These are phyloP conservation scores for Spiraea crenata DNA, from an alignment of 331 rosid species.

Conservation along the genomic window DNA sequence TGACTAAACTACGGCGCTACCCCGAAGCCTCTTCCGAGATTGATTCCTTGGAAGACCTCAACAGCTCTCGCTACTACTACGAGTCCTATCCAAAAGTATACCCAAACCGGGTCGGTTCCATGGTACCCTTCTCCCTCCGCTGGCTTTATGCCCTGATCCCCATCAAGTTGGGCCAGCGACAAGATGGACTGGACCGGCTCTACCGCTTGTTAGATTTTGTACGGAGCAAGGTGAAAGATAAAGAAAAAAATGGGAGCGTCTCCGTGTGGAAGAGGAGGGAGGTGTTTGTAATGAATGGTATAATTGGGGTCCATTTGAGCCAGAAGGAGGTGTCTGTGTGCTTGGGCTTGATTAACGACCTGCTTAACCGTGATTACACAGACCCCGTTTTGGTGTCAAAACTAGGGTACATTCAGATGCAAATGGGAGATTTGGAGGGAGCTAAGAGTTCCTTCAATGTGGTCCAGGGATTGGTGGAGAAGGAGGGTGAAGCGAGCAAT, in stretches of 20 bases:
- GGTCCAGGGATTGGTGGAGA: slow-evolving; percentile 46
- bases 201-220: slow-evolving; percentile 66
- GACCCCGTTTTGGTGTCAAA: slow-evolving; percentile 71
- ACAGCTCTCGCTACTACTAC: slow-evolving; percentile 58
- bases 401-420: slow-evolving; percentile 83
- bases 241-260: slow-evolving; percentile 16
- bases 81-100: slow-evolving; percentile 62
- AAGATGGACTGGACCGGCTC: slow-evolving; percentile 76
- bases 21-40: slow-evolving; percentile 77
- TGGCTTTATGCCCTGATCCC: slow-evolving; percentile 80
- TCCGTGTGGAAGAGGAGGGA: slow-evolving; percentile 69
- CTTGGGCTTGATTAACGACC: slow-evolving; percentile 50
- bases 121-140: slow-evolving; percentile 92
- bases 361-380: slow-evolving; percentile 38
- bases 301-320: slow-evolving; percentile 71
- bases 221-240: slow-evolving; percentile 39
- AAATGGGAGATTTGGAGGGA: slow-evolving; percentile 79
- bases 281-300: slow-evolving; percentile 61
- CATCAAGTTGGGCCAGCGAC: slow-evolving; percentile 69
- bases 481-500: slow-evolving; percentile 32
- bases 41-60: slow-evolving; percentile 74
- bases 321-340: slow-evolving; percentile 66
- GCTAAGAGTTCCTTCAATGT: slow-evolving; percentile 65
- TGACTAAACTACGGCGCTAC: slow-evolving; percentile 82
- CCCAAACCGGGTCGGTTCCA: slow-evolving; percentile 67